Evolutionary conservation across 1,139 yeast genomes (phyloP), one percentile per base, ranked within the genome.

Genomic region (Suhomyces bolitotheri): DNA sequence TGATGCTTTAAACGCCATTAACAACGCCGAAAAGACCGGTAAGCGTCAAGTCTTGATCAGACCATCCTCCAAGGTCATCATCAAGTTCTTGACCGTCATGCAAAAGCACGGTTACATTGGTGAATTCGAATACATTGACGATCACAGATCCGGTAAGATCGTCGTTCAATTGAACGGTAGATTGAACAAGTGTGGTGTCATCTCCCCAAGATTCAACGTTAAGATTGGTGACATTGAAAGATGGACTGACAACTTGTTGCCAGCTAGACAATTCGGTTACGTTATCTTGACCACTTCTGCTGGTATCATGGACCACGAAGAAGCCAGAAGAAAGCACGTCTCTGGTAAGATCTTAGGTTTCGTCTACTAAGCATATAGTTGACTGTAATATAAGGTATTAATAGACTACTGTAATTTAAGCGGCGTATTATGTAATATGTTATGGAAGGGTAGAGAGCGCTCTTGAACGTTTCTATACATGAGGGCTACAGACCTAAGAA

Each of bases 241-340:
- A 76, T 90, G 97, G 97, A 89, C 96, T 58, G 95, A 82, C 70
- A 89, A 88, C 81, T 82, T 90, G 66, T 78, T 90, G 65, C 97
- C 97, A 64, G 95, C 97, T 51, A 88, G 97, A 84, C 97, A 90
- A 75, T 90, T 90, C 64, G 97, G 97, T 76, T 89, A 76, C 76
- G 90, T 90, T 64, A 85, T 90, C 69, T 81, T 90, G 65, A 90
- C 98, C 71, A 92, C 98, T 58, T 92, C 98, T 60, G 96, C 97
- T 60, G 98, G 98, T 76, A 92, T 92, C 60, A 89, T 92, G 96
- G 97, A 92, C 79, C 98, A 92, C 77, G 98, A 92, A 78, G 98
- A 92, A 78, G 98, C 98, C 58, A 89, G 97, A 82, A 86, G 97
- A 83, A 92, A 92, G 86, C 97, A 92, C 74, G 97, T 90, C 59